Base-by-base conservation (phyloP, 2,329 filamentous ascomycete species). In the Diplodia scrobiculata region DNA sequence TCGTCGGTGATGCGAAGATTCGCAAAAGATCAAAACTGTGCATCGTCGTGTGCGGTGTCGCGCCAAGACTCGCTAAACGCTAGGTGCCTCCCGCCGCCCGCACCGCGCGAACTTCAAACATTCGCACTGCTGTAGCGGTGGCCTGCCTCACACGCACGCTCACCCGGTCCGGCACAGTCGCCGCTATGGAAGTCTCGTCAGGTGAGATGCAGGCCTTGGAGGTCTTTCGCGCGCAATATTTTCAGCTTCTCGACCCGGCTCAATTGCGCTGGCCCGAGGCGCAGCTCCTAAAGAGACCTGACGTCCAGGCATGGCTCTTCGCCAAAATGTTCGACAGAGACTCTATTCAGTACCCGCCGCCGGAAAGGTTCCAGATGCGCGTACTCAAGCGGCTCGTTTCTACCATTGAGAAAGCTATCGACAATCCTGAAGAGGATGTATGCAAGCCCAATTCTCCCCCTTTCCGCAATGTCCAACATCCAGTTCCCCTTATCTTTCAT, bases 381-480 rank as follows among this genome's bases (percentile, higher is more conserved):
- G 84, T 91, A 0, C 78, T 97, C 62, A 97, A 96, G 75, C 81
- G 86, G 68, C 82, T 97, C 38, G 80, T 92, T 13, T 78, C 82
- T 7, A 85, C 82, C 66, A 87, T 97, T 63, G 91, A 97, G 76
- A 79, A 83, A 34, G 86, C 89, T 38, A 91, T 96, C 55, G 83
- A 86, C 66, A 87, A 97, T 76, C 93, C 92, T 77, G 91, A 97
- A 71, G 84, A 91, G 83, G 87, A 96, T 89, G 93, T 96, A 89
- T 82, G 90, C 81, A 63, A 67, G 71, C 68, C 74, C 76, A 45
- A 21, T 66, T 66, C 64, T 65, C 68, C 38, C 65, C 54, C 29
- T 62, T 53, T 47, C 13, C 14, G 34, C 36, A 27, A 13, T 27
- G 32, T 45, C 60, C 52, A 53, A 19, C 41, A 5, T 19, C n/a